Evolutionary conservation across 257 asterid genomes (phyloP).

Genomic region (Solanum bukasovii): DNA sequence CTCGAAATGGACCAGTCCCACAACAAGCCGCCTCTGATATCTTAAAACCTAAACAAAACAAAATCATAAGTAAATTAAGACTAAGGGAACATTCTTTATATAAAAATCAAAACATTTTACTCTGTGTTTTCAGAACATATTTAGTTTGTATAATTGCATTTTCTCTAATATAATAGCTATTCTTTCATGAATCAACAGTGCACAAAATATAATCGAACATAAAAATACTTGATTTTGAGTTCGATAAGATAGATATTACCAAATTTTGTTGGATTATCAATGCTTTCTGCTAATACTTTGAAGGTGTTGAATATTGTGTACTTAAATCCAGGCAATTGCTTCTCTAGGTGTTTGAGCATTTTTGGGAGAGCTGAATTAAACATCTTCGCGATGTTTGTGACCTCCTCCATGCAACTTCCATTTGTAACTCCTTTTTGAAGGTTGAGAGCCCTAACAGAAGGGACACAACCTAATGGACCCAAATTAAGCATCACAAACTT

Average conservation of each 20-base stretch:
- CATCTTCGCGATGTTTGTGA: background rate
- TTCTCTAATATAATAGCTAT: background rate
- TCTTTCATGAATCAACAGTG: background rate
- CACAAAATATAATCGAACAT: background rate
- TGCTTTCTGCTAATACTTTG: background rate
- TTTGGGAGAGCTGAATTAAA: background rate
- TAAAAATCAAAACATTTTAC: background rate
- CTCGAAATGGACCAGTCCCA: constrained; percentile 40
- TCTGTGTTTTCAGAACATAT: background rate
- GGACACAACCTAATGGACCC: constrained; percentile 6
- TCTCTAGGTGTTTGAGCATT: background rate
- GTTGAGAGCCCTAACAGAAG: background rate
- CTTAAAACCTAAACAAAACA: constrained; percentile 24
- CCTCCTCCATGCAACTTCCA: background rate
- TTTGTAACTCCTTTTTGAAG: background rate
- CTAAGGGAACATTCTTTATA: background rate
- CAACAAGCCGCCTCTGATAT: constrained; percentile 43
- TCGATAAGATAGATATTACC: background rate
- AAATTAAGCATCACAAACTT: constrained; percentile 14
- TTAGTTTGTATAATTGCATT: background rate
- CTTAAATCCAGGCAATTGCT: background rate
- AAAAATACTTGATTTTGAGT: background rate
- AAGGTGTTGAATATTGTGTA: background rate
- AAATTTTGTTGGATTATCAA: background rate
- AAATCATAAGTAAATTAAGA: background rate